A percentile compares a stretch with the other conserved stretches of the same genome.
Conservation (phyloP, 805 yeast genomes). For the Komagataella kurtzmanii region DNA sequence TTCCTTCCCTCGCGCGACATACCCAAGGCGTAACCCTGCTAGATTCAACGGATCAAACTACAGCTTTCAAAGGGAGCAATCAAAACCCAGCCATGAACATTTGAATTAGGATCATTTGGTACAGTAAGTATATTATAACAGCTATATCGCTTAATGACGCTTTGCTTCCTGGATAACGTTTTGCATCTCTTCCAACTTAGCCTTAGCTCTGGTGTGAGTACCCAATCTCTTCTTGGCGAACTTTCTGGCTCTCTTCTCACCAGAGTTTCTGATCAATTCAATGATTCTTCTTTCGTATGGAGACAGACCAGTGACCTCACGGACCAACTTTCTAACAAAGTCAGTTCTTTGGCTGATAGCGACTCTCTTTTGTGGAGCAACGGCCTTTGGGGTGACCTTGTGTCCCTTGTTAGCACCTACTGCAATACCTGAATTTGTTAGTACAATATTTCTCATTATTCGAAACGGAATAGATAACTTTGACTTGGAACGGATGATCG, state of each 20-base stretch:
- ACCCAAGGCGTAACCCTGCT: neutral
- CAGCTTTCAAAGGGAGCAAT: neutral
- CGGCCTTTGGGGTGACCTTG: conserved; percentile 79
- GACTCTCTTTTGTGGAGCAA: conserved; percentile 93
- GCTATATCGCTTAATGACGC: conserved; percentile 49
- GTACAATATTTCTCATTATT: conserved; percentile 7
- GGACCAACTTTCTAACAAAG: conserved; percentile 90
- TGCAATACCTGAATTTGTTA: conserved; percentile 61
- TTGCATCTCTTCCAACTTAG: conserved; percentile 98
- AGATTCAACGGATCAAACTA: neutral
- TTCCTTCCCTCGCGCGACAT: neutral
- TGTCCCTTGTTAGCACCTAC: conserved; percentile 99
- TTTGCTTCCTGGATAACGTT: conserved; percentile 92
- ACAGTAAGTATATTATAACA: neutral
- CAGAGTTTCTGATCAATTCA: conserved; percentile 98
- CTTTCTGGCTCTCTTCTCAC: conserved; percentile 99
- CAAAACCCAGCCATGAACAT: neutral
- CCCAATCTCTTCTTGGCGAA: conserved; percentile 99
- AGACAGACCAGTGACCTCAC: conserved; percentile 97
- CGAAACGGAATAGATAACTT: neutral
- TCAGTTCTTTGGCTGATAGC: conserved; percentile 88
- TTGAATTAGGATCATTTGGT: neutral
- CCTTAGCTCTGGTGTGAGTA: conserved; percentile 98
- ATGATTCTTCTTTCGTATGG: conserved; percentile 99
- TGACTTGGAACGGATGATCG: neutral